A percentile compares a stretch with the other conserved stretches of the same genome.
Conservation (phyloP, 345 rosid species). For the Salix brachista region DNA sequence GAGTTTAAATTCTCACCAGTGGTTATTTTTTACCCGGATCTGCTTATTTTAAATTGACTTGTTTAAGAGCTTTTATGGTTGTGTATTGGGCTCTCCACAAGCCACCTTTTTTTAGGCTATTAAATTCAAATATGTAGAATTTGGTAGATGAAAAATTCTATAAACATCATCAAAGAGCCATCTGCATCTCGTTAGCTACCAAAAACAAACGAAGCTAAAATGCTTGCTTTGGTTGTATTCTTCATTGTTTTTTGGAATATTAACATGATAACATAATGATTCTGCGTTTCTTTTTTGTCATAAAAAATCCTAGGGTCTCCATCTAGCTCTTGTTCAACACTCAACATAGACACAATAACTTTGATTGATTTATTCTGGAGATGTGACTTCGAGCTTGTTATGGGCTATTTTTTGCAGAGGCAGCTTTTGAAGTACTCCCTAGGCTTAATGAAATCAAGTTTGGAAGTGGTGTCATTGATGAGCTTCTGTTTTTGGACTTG, state of each 20-base stretch:
- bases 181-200: not conserved
- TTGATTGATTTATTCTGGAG: conserved; percentile 5
- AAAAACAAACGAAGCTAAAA: not conserved
- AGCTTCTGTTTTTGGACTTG: conserved; percentile 81
- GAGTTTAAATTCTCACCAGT: not conserved
- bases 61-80: not conserved
- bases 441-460: conserved; percentile 95
- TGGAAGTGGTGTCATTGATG: conserved; percentile 93
- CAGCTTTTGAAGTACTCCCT: conserved; percentile 91
- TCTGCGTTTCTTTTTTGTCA: not conserved
- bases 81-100: not conserved
- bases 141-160: not conserved
- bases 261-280: not conserved
- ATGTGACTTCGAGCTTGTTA: not conserved
- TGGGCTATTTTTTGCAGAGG: conserved; percentile 54
- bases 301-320: not conserved
- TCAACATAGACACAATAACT: not conserved
- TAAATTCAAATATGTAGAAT: not conserved
- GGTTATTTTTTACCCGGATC: not conserved
- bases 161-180: not conserved
- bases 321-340: not conserved
- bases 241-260: not conserved
- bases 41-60: not conserved
- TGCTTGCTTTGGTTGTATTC: not conserved
- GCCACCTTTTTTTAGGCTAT: not conserved